Conservation (phyloP, 805 yeast genomes). For the Kazachstania taianensis region DNA sequence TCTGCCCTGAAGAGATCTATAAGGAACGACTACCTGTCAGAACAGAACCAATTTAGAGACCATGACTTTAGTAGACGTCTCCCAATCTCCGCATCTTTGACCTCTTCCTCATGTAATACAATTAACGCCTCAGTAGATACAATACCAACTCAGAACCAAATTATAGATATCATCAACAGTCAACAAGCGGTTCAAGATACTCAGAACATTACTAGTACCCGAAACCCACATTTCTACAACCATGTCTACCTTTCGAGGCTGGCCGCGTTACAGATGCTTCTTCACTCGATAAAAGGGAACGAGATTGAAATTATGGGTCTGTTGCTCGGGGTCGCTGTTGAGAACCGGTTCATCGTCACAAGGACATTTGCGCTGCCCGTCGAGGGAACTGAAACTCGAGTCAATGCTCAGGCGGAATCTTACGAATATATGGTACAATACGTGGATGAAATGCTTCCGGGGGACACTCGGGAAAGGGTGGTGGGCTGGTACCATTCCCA, state of each 20-base stretch:
- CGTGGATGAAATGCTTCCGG: conserved; percentile 40
- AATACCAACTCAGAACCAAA: background rate
- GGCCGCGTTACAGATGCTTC: conserved; percentile 64
- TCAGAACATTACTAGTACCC: no score
- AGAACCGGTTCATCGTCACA: conserved; percentile 50
- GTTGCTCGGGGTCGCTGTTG: conserved; percentile 67
- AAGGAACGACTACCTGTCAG: no score
- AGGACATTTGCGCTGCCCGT: conserved; percentile 87
- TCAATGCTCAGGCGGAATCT: conserved; percentile 87
- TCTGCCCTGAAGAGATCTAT: no score
- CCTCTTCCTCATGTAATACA: no score
- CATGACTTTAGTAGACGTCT: no score
- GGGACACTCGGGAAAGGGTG: conserved; percentile 44
- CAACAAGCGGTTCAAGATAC: no score
- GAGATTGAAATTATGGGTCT: conserved; percentile 91
- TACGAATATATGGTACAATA: conserved; percentile 92
- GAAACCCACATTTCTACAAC: conserved; percentile 8
- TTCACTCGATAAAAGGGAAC: conserved; percentile 79
- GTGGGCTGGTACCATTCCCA: conserved; percentile 99
- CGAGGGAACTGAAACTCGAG: conserved; percentile 92
- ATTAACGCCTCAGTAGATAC: background rate
- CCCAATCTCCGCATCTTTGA: no score
- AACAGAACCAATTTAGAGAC: no score
- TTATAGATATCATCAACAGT: background rate
- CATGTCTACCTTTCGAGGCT: conserved; percentile 44